Percentiles rank a stretch among this genome's conserved stretches.
Evolutionary conservation across 305 asterid species (phyloP).

Genomic region (Rubia balearica): DNA sequence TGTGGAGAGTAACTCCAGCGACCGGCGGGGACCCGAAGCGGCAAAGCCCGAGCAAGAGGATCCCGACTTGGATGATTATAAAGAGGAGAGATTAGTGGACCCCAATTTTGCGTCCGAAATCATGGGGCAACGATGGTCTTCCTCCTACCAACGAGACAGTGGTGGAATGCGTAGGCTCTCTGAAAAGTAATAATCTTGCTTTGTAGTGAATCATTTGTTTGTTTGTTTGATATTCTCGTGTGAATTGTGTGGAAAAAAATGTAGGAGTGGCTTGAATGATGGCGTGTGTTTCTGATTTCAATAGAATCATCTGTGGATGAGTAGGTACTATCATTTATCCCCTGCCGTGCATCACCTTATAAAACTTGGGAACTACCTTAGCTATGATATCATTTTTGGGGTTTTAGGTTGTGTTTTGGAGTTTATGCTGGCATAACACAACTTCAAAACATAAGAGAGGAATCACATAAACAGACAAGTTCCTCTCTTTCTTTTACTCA

Average conservation of each 20-base stretch:
- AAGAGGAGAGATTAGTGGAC: slow-evolving; percentile 62
- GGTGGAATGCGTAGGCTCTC: slow-evolving; percentile 16
- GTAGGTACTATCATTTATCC: background rate
- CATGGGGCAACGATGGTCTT: slow-evolving; percentile 35
- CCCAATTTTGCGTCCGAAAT: slow-evolving; percentile 38
- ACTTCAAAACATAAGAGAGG: background rate
- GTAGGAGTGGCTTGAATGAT: background rate
- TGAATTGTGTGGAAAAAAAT: background rate
- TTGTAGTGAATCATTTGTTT: background rate
- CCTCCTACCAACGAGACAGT: slow-evolving; percentile 12
- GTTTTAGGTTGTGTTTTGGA: background rate
- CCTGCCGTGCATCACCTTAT: background rate
- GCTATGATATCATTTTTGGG: background rate
- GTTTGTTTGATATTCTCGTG: background rate
- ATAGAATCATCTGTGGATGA: background rate
- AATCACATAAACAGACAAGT: background rate
- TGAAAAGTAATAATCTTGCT: slow-evolving; percentile 21
- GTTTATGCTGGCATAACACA: background rate
- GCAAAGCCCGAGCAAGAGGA: slow-evolving; percentile 24
- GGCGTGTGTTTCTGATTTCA: background rate
- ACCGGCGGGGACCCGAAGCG: slow-evolving; percentile 21
- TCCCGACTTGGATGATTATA: slow-evolving; percentile 39
- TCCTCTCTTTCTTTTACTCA: background rate
- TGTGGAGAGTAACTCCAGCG: slow-evolving; percentile 56
- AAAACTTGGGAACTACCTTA: background rate